Evolutionary conservation across 805 yeast species (phyloP).

Genomic region (Candida methanosorbosa): DNA sequence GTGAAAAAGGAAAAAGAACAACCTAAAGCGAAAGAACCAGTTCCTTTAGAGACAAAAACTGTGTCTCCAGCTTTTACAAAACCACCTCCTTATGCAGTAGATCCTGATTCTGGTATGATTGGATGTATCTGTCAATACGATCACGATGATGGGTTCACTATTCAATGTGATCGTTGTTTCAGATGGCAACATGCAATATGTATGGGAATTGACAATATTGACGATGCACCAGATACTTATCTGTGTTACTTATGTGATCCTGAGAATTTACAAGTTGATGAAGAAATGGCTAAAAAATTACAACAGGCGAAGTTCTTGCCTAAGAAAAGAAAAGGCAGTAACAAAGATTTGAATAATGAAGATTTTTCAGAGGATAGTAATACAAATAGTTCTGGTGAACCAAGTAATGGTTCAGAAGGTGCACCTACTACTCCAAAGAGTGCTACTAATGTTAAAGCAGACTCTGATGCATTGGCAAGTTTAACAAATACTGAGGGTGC

Average conservation of each 20-base stretch:
- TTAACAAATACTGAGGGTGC: too few relatives aligned
- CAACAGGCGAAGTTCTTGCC: slow-evolving; percentile 28
- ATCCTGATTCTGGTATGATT: slow-evolving; percentile 76
- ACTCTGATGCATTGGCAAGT: too few relatives aligned
- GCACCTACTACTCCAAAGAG: background rate
- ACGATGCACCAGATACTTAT: slow-evolving; percentile 76
- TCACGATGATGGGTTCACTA: slow-evolving; percentile 89
- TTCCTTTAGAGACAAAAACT: background rate
- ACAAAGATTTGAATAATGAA: background rate
- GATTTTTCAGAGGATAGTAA: slow-evolving; percentile 2
- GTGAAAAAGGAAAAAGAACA: slow-evolving; percentile 1
- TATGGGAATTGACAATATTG: slow-evolving; percentile 64
- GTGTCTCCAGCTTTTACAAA: background rate
- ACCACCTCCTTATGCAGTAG: slow-evolving; percentile 47
- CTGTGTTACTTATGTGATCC: slow-evolving; percentile 73
- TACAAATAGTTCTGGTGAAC: too few relatives aligned
- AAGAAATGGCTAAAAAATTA: slow-evolving; percentile 23
- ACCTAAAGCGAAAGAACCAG: background rate
- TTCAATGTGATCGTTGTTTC: slow-evolving; percentile 88
- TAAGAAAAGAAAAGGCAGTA: slow-evolving; percentile 13
- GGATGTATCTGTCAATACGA: slow-evolving; percentile 84
- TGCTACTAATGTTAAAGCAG: too few relatives aligned
- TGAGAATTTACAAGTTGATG: slow-evolving; percentile 31
- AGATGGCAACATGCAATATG: slow-evolving; percentile 97
- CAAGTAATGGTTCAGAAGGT: background rate